Evolutionary conservation across 1,284 basidiomycete genomes (phyloP), one percentile per base, ranked within the genome.

Genomic region (Cystobasidium slooffiae): DNA sequence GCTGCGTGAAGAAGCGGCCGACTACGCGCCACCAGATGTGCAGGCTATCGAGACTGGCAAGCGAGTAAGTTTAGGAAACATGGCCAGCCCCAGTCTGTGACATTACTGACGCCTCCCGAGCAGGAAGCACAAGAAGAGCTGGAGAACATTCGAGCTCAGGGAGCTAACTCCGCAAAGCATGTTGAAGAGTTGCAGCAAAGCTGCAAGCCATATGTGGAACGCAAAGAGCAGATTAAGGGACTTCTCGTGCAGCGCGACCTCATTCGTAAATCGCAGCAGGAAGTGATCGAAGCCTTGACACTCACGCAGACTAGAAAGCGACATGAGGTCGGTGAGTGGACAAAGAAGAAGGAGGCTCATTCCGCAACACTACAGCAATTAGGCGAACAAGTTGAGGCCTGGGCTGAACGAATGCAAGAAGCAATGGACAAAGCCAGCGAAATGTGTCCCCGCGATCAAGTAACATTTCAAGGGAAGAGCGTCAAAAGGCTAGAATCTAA

Each of bases 21-120:
- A 92, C 61, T 89, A 90, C 43, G 84, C 90, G 78, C 91, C 93
- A 1, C 87, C 87, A 16, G 88, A 88, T 78, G 86, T 94, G 18
- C 85, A 87, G 24, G 88, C 86, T 6, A 84, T 94, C 24, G 86
- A 91, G 76, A 86, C 84, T 31, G 79, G 68, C 85, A 87, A 52
- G 51, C 59, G 76, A 53, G 80, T 87, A 85, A 79, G 81, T 84
- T 74, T 88, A 87, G 69, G 18, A 82, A 80, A 0, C 24, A 46
- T 47, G 14, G 5, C 46, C 20, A 31, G 51, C 22, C 44, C 43
- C 47, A 18, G 6, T 39, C 8, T 12, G 14, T 44, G 39, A 22
- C 6, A 39, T 10, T 37, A 22, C 46, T 47, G 37, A 37, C 9
- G 49, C 18, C 14, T 24, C 1, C 18, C 51, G 74, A 68, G 58